phyloP scores from a whole-genome alignment of 495 filamentous ascomycete species.

The Talaromyces trachyspermus region DNA sequence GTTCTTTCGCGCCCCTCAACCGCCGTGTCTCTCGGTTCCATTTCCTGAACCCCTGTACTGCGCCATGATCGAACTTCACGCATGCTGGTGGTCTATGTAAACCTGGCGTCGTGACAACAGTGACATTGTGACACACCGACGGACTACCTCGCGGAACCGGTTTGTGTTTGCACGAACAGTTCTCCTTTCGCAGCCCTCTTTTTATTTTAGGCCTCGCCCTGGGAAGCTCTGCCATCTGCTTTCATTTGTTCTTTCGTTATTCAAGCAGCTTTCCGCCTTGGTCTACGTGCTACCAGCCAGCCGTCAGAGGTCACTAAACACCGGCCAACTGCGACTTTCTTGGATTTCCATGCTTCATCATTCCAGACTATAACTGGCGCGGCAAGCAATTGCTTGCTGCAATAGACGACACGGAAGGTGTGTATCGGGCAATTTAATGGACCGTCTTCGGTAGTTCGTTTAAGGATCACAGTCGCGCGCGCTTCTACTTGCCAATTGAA shows the following conservation, averaged over 20 bases:
- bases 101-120: conserved; percentile 1
- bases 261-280: background rate
- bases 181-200: too few species aligned
- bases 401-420: conserved; percentile 46
- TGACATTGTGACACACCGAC: background rate
- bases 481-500: too few species aligned
- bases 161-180: background rate
- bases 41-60: too few species aligned
- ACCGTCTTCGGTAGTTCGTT: background rate
- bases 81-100: conserved; percentile 2
- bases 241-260: too few species aligned
- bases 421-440: conserved; percentile 15
- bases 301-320: background rate
- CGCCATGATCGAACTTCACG: conserved; percentile 1
- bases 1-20: conserved; percentile 5
- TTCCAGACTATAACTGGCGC: conserved; percentile 46
- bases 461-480: too few species aligned
- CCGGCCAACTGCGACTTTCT: background rate
- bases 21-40: background rate
- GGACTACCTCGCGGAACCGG: background rate
- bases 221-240: too few species aligned
- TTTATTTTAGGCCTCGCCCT: too few species aligned
- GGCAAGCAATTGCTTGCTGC: conserved; percentile 51
- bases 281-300: conserved; percentile 4
- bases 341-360: conserved; percentile 45